A percentile compares a stretch with the other conserved stretches of the same genome.
These are phyloP conservation scores for Eucalyptus erythrocorys DNA, from an alignment of 345 rosid genomes.

Conservation along the genomic window DNA sequence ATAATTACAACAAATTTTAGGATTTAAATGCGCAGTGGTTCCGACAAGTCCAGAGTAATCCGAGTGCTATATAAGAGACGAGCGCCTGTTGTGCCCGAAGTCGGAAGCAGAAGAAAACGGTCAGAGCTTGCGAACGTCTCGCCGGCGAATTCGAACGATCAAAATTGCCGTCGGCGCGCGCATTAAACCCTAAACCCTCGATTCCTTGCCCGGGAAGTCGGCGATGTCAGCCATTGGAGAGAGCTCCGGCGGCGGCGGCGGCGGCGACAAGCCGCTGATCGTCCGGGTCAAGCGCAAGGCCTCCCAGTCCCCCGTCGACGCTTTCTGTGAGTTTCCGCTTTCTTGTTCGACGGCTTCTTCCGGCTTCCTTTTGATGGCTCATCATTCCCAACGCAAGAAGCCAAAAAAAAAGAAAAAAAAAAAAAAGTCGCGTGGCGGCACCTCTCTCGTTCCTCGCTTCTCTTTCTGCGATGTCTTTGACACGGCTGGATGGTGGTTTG, in stretches of 20 bases:
- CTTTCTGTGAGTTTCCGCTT: slow-evolving; percentile 41
- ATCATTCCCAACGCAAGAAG: background rate
- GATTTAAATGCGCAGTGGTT: background rate
- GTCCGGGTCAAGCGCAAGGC: slow-evolving; percentile 64
- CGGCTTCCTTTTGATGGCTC: background rate
- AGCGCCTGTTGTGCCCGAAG: background rate
- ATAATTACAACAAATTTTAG: background rate
- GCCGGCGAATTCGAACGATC: background rate
- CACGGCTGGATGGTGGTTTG: background rate
- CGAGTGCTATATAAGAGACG: background rate
- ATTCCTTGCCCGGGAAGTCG: background rate
- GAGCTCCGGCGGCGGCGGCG: slow-evolving; percentile 8
- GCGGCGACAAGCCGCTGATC: slow-evolving; percentile 36
- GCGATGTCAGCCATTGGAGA: slow-evolving; percentile 19
- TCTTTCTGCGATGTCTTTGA: background rate
- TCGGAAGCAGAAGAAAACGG: background rate
- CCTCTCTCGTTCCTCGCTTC: background rate
- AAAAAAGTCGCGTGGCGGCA: background rate
- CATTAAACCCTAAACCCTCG: background rate
- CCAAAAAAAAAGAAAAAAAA: background rate
- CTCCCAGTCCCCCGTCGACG: slow-evolving; percentile 30
- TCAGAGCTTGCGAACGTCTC: accelerated
- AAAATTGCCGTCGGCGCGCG: background rate
- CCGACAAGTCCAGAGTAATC: background rate
- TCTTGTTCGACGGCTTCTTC: too few species aligned